Percentiles rank a stretch among this genome's conserved stretches.
Conservation (phyloP, 116 monocot species). For the Cymodocea nodosa region DNA sequence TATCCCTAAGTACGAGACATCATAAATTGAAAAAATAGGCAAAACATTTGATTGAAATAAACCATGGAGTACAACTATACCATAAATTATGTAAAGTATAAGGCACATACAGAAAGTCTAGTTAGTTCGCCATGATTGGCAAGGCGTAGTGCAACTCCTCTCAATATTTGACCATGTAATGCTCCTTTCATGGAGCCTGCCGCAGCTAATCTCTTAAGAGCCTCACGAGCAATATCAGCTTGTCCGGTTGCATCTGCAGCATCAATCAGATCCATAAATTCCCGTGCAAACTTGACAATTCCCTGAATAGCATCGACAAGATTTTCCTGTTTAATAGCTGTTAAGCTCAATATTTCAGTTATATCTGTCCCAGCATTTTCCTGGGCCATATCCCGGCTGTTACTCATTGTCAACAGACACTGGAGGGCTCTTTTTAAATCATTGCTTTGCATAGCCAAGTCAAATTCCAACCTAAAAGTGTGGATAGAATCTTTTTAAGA, state of each 20-base stretch:
- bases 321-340: constrained; percentile 84
- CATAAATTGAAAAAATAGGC: too few species aligned
- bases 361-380: constrained; percentile 58
- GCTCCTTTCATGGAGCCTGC: constrained; percentile 95
- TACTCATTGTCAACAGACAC: constrained; percentile 95
- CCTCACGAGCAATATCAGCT: constrained; percentile 85
- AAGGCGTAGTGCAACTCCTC: constrained; percentile 84
- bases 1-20: too few species aligned
- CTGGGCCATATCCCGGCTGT: constrained; percentile 80
- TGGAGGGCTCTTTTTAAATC: constrained; percentile 93
- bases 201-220: constrained; percentile 84
- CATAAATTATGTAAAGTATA: background rate
- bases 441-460: constrained; percentile 96
- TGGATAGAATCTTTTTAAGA: background rate
- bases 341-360: constrained; percentile 71
- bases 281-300: constrained; percentile 88
- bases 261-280: constrained; percentile 91
- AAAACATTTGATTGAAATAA: too few species aligned
- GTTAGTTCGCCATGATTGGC: constrained; percentile 98
- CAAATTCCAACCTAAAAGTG: constrained; percentile 81
- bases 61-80: too few species aligned
- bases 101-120: constrained; percentile 67
- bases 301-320: constrained; percentile 93
- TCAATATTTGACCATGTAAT: constrained; percentile 65
- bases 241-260: constrained; percentile 98